Base-by-base conservation (phyloP, 495 filamentous ascomycete species). In the Pseudomonodictys pantanalensis region DNA sequence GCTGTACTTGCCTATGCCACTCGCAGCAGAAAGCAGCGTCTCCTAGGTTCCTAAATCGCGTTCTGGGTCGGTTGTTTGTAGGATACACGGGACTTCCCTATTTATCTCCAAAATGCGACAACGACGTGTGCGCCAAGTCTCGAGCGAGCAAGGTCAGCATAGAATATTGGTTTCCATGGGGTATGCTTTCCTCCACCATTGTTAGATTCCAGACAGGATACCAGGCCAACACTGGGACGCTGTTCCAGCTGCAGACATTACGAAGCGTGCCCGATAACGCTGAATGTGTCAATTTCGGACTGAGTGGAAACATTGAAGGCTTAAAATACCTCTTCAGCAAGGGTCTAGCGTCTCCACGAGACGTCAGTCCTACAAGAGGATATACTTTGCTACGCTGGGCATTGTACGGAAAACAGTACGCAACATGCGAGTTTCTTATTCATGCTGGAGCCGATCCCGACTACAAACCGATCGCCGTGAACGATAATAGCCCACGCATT, bases 371-470 rank as follows among this genome's bases (percentile, higher is more conserved):
- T 47, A 65, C 64, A n/a, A 56, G 67, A 35, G 60, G 64, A 1
- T 69, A 67, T 48, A 48, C 60, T 17, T 28, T 67, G 17, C 30
- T 58, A 11, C 43, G 46, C 12, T 73, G 69, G 70, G 70, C 70
- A 23, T 17, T 73, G 11, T 73, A 71, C 53, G 64, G 58, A 6
- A 64, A 71, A 46, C 67, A 70, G 41, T 67, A 67, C 6, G 54
- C 65, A 23, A 71, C 69, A 9, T 62, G 55, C 24, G 20, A 64
- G 30, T 71, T 73, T 58, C 56, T 73, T 11, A n/a, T 71, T 2
- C 18, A 61, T 22, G 64, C 60, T 42, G 71, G 71, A 11, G 68
- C 67, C 10, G 66, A 72, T 65, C 30, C 60, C 1, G 66, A 71
- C 25, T 71, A 72, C 29, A 67, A 55, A 62, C 62, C 71, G 10